A percentile compares a stretch with the other conserved stretches of the same genome.
Conservation (phyloP, 257 asterid genomes). For the Cruciata laevipes region DNA sequence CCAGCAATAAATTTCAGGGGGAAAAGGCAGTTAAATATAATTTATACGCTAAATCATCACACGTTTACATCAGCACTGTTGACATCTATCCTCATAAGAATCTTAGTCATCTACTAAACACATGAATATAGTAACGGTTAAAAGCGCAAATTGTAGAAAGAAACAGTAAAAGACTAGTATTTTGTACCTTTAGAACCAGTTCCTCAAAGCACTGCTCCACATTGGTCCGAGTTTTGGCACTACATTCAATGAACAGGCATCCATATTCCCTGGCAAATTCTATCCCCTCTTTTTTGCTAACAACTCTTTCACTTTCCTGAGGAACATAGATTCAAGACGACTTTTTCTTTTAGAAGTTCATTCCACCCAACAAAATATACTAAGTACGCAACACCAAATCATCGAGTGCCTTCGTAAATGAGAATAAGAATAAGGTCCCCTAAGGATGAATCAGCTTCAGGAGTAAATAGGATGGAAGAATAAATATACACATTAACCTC, state of each 20-base stretch:
- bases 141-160: not conserved
- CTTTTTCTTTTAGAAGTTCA: not conserved
- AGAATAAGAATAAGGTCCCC: not conserved
- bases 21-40: not conserved
- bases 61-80: not conserved
- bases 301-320: slow-evolving; percentile 85
- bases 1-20: not conserved
- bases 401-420: not conserved
- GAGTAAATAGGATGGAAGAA: not conserved
- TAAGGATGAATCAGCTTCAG: not conserved
- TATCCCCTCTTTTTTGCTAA: slow-evolving; percentile 81
- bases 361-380: not conserved
- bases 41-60: too few species aligned
- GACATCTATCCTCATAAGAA: too few species aligned
- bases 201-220: slow-evolving; percentile 98
- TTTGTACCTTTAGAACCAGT: slow-evolving; percentile 70
- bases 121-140: not conserved
- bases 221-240: slow-evolving; percentile 86
- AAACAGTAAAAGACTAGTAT: not conserved
- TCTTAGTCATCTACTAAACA: not conserved
- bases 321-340: not conserved
- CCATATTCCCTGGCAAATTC: slow-evolving; percentile 86
- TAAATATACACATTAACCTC: not conserved
- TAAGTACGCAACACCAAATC: not conserved
- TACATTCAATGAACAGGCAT: slow-evolving; percentile 89